Evolutionary conservation across 305 asterid genomes (phyloP).

Genomic region (Solanum hybrid): DNA sequence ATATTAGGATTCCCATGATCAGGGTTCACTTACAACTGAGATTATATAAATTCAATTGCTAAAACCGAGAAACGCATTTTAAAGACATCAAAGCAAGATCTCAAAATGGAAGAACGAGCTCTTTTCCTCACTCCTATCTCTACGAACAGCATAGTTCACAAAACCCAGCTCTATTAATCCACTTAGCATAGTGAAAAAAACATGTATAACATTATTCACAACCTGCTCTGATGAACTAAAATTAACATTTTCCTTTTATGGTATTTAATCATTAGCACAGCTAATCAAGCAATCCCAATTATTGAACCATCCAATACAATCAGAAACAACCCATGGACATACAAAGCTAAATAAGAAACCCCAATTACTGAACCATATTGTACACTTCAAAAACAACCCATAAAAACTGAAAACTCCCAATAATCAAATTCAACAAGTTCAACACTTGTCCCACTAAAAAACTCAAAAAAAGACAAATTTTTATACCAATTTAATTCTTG

Average conservation of each 20-base stretch:
- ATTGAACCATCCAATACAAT: neutral
- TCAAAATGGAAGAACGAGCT: neutral
- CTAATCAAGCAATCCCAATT: neutral
- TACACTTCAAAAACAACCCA: neutral
- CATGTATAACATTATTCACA: neutral
- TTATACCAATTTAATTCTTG: conserved; percentile 84
- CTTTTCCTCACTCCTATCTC: neutral
- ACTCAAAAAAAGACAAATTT: neutral
- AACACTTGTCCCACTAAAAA: neutral
- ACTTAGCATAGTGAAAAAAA: neutral
- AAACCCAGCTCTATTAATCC: neutral
- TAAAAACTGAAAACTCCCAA: neutral
- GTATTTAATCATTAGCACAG: neutral
- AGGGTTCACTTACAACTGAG: neutral
- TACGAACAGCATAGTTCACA: neutral
- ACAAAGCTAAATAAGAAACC: neutral
- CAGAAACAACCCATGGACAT: neutral
- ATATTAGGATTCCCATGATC: neutral
- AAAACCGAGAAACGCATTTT: neutral
- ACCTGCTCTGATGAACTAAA: neutral
- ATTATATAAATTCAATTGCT: neutral
- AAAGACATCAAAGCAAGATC: neutral
- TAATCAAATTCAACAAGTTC: neutral
- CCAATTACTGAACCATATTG: neutral
- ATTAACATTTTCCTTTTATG: neutral